These are phyloP conservation scores for Colletotrichum caudatum DNA, from an alignment of 2,329 filamentous ascomycete species.

Conservation along the genomic window DNA sequence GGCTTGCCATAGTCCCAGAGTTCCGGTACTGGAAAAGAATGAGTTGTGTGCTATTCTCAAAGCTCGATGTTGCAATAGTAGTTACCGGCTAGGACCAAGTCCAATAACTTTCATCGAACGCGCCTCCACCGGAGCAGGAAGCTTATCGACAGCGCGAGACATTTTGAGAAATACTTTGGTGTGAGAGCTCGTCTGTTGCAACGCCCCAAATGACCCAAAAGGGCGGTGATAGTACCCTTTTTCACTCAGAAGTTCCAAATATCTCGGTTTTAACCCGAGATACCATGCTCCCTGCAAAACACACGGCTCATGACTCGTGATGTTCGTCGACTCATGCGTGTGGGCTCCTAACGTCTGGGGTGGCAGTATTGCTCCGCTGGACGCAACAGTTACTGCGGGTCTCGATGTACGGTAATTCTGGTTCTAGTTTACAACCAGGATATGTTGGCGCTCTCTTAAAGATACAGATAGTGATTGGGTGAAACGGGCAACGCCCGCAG, in stretches of 20 bases:
- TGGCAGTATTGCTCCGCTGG: conserved; percentile 15
- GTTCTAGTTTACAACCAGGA: too few relatives aligned
- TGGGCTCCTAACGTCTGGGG: conserved; percentile 23
- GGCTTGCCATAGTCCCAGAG: conserved; percentile 52
- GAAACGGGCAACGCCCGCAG: too few relatives aligned
- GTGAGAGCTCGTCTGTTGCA: background rate
- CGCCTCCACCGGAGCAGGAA: conserved; percentile 21
- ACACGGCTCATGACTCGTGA: conserved; percentile 24
- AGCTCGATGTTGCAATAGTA: background rate
- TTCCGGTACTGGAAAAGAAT: conserved; percentile 49
- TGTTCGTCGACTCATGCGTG: conserved; percentile 29
- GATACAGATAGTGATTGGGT: too few relatives aligned
- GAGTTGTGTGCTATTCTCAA: background rate
- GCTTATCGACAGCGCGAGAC: conserved; percentile 35
- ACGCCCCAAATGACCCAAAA: background rate
- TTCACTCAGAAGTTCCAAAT: conserved; percentile 16
- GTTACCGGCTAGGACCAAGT: conserved; percentile 36
- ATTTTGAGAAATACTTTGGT: background rate
- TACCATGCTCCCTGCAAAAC: background rate
- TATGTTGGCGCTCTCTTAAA: too few relatives aligned
- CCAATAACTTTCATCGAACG: conserved; percentile 36
- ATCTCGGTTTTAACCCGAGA: background rate
- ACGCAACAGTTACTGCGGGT: too few relatives aligned
- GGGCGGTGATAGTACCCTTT: conserved; percentile 22
- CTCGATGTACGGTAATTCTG: too few relatives aligned